Conservation (phyloP, 371 early-diverging fungal genomes). For the Choanephora cucurbitarum region DNA sequence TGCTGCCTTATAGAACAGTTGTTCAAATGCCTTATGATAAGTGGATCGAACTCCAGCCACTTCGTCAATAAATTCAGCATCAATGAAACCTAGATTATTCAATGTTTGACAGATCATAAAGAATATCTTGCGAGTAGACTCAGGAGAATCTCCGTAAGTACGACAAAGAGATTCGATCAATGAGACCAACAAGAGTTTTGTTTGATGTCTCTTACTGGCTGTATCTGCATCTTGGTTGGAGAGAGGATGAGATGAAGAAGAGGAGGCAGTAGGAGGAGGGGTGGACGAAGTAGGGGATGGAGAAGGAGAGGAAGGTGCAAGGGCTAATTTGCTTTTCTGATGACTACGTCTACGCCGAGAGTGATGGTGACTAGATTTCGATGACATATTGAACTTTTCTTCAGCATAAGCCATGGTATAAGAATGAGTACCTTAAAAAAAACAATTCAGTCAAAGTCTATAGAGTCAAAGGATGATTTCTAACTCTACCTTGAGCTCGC, state of each 20-base stretch:
- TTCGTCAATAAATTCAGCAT: constrained; percentile 77
- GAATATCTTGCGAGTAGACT: constrained; percentile 79
- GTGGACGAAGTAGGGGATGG: constrained; percentile 1
- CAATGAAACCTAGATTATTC: constrained; percentile 72
- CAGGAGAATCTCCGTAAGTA: constrained; percentile 79
- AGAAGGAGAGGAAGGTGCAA: neutral
- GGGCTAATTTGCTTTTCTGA: neutral
- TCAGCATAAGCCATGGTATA: neutral
- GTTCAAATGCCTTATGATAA: constrained; percentile 81
- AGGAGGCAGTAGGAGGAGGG: neutral
- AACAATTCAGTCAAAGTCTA: neutral
- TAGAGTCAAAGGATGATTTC: no score
- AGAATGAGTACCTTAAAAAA: neutral
- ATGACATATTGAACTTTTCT: neutral
- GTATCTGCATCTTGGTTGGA: constrained; percentile 18
- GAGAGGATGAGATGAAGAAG: neutral
- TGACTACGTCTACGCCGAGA: neutral
- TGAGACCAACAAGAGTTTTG: constrained; percentile 71
- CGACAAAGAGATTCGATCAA: constrained; percentile 84
- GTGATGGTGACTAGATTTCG: neutral
- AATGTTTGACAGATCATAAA: constrained; percentile 70
- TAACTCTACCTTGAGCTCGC: constrained; percentile 9
- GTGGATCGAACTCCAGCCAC: constrained; percentile 77
- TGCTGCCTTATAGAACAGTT: constrained; percentile 78
- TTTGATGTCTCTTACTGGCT: constrained; percentile 61